Base-by-base conservation (phyloP, 192 early-diverging fungal species). In the Spinellus fusiger region DNA sequence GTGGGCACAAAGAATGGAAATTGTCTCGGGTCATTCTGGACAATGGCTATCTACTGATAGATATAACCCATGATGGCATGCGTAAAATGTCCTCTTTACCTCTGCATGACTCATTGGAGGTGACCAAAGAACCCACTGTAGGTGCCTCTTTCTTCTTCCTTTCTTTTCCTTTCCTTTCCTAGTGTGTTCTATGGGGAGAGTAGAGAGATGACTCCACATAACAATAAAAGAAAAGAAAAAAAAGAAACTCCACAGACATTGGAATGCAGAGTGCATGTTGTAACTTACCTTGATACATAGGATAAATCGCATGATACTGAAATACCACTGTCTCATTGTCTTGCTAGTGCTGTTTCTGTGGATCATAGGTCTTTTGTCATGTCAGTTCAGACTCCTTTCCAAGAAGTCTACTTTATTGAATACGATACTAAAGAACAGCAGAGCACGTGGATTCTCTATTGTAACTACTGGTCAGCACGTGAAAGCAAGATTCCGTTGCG, bases 381-480 rank as follows among this genome's bases (percentile, higher is more conserved):
- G 40, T 5, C 2, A 12, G 40, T 44, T n/a, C 40, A 44, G 18
- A 18, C 18, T 18, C 3, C 40, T 3, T 2, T 18, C 18, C 15
- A 44, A 44, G 10, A n/a, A 18, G 18, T 3, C 40, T 10, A 44
- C 10, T 18, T 44, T n/a, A 18, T 44, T 3, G 40, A 44, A 3
- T 44, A 18, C 10, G 40, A 18, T 18, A 27, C 27, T 8, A 38
- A 47, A 18, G 16, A 59, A 6, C 44, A 47, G 15, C 35, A 29
- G 25, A 23, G 25, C 18, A 2, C 6, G 40, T 93, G 91, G 91
- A 82, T 86, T 0, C 69, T 73, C 0, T 77, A 76, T 46, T 84
- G 89, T 55, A 93, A 92, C 71, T 85, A 82, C 69, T 93, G 87
- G 88, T 86, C 90, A 9, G 88, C 87, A 25, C 76, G 89, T 32